Conservation (phyloP, 108 stramenopile genomes). For the Thalassiosira profunda region DNA sequence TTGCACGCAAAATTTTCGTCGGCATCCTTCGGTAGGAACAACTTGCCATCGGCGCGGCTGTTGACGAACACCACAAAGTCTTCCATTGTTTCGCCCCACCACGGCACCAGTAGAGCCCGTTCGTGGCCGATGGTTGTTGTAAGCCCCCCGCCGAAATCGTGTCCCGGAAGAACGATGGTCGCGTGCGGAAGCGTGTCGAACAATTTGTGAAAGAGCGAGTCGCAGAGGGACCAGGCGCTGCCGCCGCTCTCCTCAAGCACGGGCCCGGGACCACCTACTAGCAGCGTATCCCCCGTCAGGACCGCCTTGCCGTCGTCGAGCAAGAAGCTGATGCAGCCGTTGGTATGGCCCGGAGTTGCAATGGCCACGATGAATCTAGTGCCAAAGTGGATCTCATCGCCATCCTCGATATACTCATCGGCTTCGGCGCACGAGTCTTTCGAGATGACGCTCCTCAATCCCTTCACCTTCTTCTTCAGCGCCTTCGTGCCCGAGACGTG, state of each 20-base stretch:
- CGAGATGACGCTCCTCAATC: constrained; percentile 80
- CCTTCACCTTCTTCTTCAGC: constrained; percentile 66
- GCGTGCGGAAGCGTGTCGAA: constrained; percentile 81
- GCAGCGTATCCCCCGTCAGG: constrained; percentile 91
- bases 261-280: constrained; percentile 86
- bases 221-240: constrained; percentile 64
- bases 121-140: constrained; percentile 75
- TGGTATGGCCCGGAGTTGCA: constrained; percentile 93
- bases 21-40: constrained; percentile 84
- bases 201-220: constrained; percentile 73
- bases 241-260: constrained; percentile 93
- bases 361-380: constrained; percentile 57
- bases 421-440: constrained; percentile 68
- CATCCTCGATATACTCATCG: constrained; percentile 64
- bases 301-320: constrained; percentile 83
- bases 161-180: constrained; percentile 87
- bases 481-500: constrained; percentile 88
- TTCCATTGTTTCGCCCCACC: constrained; percentile 72
- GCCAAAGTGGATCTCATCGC: constrained; percentile 81
- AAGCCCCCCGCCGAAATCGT: constrained; percentile 85
- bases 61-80: constrained; percentile 92
- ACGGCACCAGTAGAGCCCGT: constrained; percentile 70
- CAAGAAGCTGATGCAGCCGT: constrained; percentile 82
- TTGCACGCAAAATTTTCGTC: constrained; percentile 89
- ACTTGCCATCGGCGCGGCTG: constrained; percentile 51